Evolutionary conservation across 2,329 filamentous ascomycete species (phyloP).

Genomic region (Metarhizium anisopliae): DNA sequence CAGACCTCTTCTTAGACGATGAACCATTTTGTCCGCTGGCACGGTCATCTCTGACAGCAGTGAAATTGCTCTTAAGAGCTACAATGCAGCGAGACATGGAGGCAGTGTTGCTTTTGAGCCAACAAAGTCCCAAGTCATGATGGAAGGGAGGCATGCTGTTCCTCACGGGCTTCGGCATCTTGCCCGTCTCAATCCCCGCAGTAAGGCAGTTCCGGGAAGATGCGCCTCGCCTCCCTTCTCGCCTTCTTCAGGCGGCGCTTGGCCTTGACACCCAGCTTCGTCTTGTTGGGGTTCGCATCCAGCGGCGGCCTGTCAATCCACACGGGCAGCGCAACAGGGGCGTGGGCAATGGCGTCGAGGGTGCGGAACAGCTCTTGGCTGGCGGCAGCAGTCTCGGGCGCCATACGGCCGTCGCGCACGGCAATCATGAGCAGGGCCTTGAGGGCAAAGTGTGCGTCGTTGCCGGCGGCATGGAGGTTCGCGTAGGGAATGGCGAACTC

Average conservation of each 20-base stretch:
- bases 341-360: neutral
- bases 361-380: neutral
- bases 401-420: conserved; percentile 1
- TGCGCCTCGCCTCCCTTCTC: neutral
- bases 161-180: neutral
- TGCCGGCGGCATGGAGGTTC: conserved; percentile 13
- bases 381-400: neutral
- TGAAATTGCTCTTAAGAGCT: no score
- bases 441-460: conserved; percentile 18
- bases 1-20: no score
- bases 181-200: neutral
- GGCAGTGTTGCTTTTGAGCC: no score
- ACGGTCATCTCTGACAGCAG: no score
- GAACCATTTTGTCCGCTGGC: no score
- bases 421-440: conserved; percentile 11
- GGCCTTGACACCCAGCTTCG: neutral
- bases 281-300: neutral
- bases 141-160: neutral
- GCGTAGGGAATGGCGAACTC: conserved; percentile 9
- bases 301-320: neutral
- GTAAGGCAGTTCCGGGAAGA: neutral
- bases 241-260: neutral
- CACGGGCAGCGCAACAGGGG: neutral
- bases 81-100: no score
- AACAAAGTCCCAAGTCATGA: neutral